Base-by-base conservation (phyloP, 1,139 yeast genomes). In the Entelexis paramagnoliae region DNA sequence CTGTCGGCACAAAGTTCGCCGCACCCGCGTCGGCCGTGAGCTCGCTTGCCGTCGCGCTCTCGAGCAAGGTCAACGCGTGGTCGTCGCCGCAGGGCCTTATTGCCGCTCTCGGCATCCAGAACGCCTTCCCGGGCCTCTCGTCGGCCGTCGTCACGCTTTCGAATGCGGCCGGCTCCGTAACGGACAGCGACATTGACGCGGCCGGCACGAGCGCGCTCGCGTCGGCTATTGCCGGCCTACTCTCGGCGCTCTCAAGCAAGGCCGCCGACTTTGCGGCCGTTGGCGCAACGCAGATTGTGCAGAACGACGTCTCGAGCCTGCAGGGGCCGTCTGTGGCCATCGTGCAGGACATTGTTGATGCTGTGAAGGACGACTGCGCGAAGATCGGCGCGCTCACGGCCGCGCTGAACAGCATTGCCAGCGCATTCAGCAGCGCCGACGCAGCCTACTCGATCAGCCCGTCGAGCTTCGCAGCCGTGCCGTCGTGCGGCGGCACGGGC, bases 251-350 rank as follows among this genome's bases (percentile, higher is more conserved):
- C 32, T 44, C 51, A 16, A 45, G 34, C 41, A 55, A 59, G 57
- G 59, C 62, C 14, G 41, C 45, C 26, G 60, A 53, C 46, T 55
- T 60, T 45, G 20, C 16, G 14, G 46, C 55, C 11, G 58, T 55
- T 22, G 59, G 58, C 39, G 57, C 59, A 33, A 10, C 35, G 22
- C 10, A 32, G 29, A 59, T 60, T 52, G 62, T 60, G 24, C 50
- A 48, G 24, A 50, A 50, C 33, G 63, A 60, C 52, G 46, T 64
- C 54, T 8, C 52, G 62, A 47, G 40, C 39, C 51, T 56, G 22
- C 48, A 38, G 17, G 48, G 41, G 29, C 56, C 57, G 34, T 47
- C 58, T 55, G 69, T 77, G 56, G 73, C 76, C 62, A 66, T 54
- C 44, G 57, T 49, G 22, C 40, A 51, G 35, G 30, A 40, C 28